Percentiles rank a stretch among this genome's conserved stretches.
These are phyloP conservation scores for Glebionis coronaria DNA, from an alignment of 129 eudicot species.

Conservation along the genomic window DNA sequence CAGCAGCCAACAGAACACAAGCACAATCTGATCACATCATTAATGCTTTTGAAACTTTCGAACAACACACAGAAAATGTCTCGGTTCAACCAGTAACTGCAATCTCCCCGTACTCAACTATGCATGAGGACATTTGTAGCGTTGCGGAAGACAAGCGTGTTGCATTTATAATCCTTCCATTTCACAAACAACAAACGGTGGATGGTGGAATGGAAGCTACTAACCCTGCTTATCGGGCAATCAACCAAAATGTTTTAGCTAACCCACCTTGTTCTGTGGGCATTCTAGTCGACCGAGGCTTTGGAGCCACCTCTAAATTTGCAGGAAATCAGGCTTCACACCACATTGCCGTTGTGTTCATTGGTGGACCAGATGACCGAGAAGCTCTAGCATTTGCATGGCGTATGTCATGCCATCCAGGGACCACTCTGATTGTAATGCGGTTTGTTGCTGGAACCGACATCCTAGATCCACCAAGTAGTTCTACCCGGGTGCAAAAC, in stretches of 20 bases:
- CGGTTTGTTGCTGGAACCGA: slow-evolving; percentile 49
- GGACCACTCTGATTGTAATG: slow-evolving; percentile 48
- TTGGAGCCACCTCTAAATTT: slow-evolving; percentile 56
- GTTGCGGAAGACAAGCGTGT: slow-evolving; percentile 82
- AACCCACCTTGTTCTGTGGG: slow-evolving; percentile 90
- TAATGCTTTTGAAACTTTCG: slow-evolving; percentile 79
- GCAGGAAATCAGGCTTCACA: slow-evolving; percentile 49
- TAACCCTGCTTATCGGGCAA: slow-evolving; percentile 52
- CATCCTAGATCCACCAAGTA: neutral
- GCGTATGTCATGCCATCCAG: slow-evolving; percentile 73
- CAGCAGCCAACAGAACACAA: slow-evolving; percentile 68
- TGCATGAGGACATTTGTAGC: slow-evolving; percentile 83
- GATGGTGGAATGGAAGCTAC: slow-evolving; percentile 87
- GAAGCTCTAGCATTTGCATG: slow-evolving; percentile 74
- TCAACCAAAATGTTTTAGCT: slow-evolving; percentile 70
- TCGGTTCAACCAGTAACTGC: slow-evolving; percentile 81
- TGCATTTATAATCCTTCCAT: slow-evolving; percentile 68
- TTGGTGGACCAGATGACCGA: slow-evolving; percentile 87
- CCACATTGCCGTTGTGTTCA: slow-evolving; percentile 66
- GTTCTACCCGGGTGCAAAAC: slow-evolving; percentile 6
- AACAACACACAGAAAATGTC: slow-evolving; percentile 44
- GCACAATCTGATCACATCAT: slow-evolving; percentile 84
- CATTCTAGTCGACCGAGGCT: slow-evolving; percentile 77
- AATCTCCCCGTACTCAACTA: slow-evolving; percentile 77
- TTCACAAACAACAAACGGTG: slow-evolving; percentile 86